These are phyloP conservation scores for Globisporangium megalacanthum DNA, from an alignment of 352 stramenopile species.

Conservation along the genomic window DNA sequence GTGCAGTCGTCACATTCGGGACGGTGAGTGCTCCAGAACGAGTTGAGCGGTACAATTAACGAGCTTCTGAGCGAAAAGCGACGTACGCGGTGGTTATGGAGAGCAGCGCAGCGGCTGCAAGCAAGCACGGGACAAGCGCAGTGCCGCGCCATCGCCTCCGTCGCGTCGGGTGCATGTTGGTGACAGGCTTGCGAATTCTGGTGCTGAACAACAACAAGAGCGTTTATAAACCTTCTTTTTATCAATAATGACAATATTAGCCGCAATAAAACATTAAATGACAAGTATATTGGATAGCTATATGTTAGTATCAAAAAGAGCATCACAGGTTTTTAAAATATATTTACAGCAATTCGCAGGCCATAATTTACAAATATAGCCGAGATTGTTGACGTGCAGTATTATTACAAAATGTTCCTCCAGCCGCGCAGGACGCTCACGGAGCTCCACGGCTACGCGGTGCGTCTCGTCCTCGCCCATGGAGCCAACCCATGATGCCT, in stretches of 20 bases:
- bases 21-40: not conserved
- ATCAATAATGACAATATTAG: too few species aligned
- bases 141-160: slow-evolving; percentile 1
- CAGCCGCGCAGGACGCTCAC: slow-evolving; percentile 56
- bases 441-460: slow-evolving; percentile 63
- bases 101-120: slow-evolving; percentile 5
- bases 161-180: slow-evolving; percentile 1
- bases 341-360: not conserved
- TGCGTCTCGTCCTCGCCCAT: slow-evolving; percentile 12
- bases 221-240: too few species aligned
- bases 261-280: too few species aligned
- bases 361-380: too few species aligned
- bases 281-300: too few species aligned
- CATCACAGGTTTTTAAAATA: not conserved
- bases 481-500: not conserved
- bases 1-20: not conserved
- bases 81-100: slow-evolving; percentile 1
- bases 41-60: not conserved
- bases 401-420: slow-evolving; percentile 43
- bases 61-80: not conserved
- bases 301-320: too few species aligned
- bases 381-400: not conserved
- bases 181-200: not conserved
- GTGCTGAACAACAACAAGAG: too few species aligned
- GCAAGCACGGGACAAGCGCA: slow-evolving; percentile 4